Base-by-base conservation (phyloP, 345 rosid genomes). In the Gossypium thurberi region DNA sequence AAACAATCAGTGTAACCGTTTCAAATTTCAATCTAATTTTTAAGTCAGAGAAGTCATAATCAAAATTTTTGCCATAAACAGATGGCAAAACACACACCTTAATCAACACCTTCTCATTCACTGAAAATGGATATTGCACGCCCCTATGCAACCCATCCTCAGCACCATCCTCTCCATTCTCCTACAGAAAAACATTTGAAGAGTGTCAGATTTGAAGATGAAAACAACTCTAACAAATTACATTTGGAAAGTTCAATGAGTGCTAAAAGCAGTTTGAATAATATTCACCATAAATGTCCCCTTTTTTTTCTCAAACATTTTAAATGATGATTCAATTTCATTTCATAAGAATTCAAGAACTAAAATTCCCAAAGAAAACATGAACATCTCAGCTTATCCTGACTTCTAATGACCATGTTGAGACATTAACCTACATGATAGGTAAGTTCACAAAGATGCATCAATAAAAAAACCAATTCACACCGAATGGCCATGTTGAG, bases 61-160 rank as follows among this genome's bases (percentile, higher is more conserved):
- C 47, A 26, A 71, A 66, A 72, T 14, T 56, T 33, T 58, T 59
- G 40, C 14, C 33, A 47, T 12, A 17, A 21, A 61, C 18, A 42
- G 2, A 64, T 15, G 2, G 18, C 56, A 53, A 48, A 80, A 37
- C 55, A 61, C 82, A 44, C 60, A 95, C 99, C 98, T 87, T 89
- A 73, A 95, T 95, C 37, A 95, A 75, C 71, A 95, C 99, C 85
- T 88, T 95, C 93, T 95, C 99, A 23, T 89, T 89, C 71, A 92
- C 96, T 14, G 92, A 79, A 82, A 92, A 95, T 42, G 99, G 99
- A 84, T 89, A 95, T 33, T 92, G 97, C 70, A 89, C 92, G 60
- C 88, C 96, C 80, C 85, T 85, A 72, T 80, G 87, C 76, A 90
- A 67, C 64, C 87, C 91, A 68, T 89, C 89, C 13, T 85, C 97